A percentile compares a stretch with the other conserved stretches of the same genome.
Conservation (phyloP, 2,329 filamentous ascomycete species). For the Diaporthe citri region DNA sequence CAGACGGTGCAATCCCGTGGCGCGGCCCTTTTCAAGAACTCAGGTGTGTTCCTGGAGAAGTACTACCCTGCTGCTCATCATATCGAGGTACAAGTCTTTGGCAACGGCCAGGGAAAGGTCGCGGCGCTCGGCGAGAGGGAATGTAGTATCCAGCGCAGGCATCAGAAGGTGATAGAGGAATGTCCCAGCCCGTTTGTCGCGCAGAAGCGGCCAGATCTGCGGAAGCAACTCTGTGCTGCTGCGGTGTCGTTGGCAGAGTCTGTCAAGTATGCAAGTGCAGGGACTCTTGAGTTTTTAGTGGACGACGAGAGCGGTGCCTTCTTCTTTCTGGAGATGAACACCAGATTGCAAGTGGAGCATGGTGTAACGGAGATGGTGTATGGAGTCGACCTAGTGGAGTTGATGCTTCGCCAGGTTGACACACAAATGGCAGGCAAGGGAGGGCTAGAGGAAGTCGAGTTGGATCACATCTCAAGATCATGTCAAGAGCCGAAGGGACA, state of each 20-base stretch:
- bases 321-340: conserved; percentile 67
- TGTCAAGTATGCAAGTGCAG: conserved; percentile 54
- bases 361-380: conserved; percentile 84
- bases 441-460: conserved; percentile 40
- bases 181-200: conserved; percentile 73
- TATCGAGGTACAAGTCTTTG: conserved; percentile 77
- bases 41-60: conserved; percentile 72
- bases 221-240: conserved; percentile 31
- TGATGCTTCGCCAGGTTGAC: conserved; percentile 55
- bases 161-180: conserved; percentile 80
- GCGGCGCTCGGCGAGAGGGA: conserved; percentile 75
- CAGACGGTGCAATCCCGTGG: conserved; percentile 68
- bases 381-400: conserved; percentile 77
- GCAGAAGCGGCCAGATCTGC: background rate
- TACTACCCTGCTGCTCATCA: conserved; percentile 73
- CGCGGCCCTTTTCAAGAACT: conserved; percentile 70
- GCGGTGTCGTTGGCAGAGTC: conserved; percentile 59
- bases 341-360: conserved; percentile 81
- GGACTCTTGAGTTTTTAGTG: conserved; percentile 66
- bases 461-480: conserved; percentile 35
- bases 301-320: conserved; percentile 72
- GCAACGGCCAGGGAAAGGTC: conserved; percentile 69
- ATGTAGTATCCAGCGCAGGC: conserved; percentile 75
- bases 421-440: conserved; percentile 43
- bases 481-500: conserved; percentile 45